Evolutionary conservation across 768 basidiomycete genomes (phyloP), one percentile per base, ranked within the genome.

Genomic region (Coprinopsis marcescibilis): DNA sequence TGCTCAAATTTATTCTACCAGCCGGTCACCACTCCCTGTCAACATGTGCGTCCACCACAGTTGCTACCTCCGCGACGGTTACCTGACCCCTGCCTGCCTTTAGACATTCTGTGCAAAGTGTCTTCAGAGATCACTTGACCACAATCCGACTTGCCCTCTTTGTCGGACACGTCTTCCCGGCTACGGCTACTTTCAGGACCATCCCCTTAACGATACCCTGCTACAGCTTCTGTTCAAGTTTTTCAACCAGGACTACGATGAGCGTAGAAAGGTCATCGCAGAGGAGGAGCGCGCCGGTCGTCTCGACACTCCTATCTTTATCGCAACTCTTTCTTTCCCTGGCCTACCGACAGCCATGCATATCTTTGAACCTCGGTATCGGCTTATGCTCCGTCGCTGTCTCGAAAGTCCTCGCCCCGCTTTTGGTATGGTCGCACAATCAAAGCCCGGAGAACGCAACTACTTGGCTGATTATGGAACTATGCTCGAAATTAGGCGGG

Each of bases 321-420:
- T 93, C 53, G 88, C 85, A 60, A 86, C 87, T 34, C 80, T 96
- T 41, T 81, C 84, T 37, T 98, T 96, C 67, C 95, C 95, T 1
- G 86, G 85, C 46, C 81, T 92, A 69, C 92, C 91, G 32, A 93
- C 86, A 38, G 73, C 85, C 45, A 70, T 98, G 13, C 93, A 96
- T 64, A 83, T 98, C 58, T 97, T 90, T 60, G 95, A 98, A 62
- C 95, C 95, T 0, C 76, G 89, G 70, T 94, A 97, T 62, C 85
- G 95, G 5, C 75, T 98, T 42, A 97, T 98, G 95, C 83, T 98
- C 45, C 86, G 95, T 19, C 82, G 95, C n/a, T 92, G 88, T 61
- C 82, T 97, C 48, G 84, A 90, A 56, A 80, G 76, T 13, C 70
- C 78, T 3, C 69, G 68, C 34, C 89, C 89, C n/a, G 72, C 74